Conservation (phyloP, 1,284 basidiomycete genomes). For the Ustilago trichophora region DNA sequence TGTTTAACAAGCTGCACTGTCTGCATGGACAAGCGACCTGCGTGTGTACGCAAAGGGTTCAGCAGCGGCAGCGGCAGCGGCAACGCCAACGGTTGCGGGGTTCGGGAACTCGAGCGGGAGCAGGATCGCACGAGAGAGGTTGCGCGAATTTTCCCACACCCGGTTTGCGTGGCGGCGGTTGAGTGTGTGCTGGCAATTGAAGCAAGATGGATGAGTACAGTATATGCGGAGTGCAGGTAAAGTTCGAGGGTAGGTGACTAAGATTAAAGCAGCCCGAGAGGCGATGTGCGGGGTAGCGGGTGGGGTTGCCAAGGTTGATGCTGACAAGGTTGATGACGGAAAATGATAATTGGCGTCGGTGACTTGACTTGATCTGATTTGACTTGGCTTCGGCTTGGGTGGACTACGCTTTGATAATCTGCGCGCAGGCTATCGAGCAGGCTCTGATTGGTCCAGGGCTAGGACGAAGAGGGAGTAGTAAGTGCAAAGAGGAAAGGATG, state of each 20-base stretch:
- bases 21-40: no score
- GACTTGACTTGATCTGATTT: no score
- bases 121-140: background rate
- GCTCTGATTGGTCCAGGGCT: background rate
- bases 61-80: no score
- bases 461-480: no score
- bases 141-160: background rate
- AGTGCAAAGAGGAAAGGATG: no score
- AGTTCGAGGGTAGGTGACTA: background rate
- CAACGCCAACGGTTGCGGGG: no score
- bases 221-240: conserved; percentile 1
- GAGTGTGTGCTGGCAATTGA: background rate
- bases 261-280: background rate
- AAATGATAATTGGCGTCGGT: background rate
- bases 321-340: conserved; percentile 4
- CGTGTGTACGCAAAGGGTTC: no score
- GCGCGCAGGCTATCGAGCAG: no score
- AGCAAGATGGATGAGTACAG: background rate
- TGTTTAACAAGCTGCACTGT: no score
- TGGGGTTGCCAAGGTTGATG: no score
- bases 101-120: no score
- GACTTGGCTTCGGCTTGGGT: background rate
- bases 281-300: background rate
- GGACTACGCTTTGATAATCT: background rate
- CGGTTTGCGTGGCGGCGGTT: background rate